Base-by-base conservation (phyloP, 495 filamentous ascomycete species). In the Bathelium albidoporum region DNA sequence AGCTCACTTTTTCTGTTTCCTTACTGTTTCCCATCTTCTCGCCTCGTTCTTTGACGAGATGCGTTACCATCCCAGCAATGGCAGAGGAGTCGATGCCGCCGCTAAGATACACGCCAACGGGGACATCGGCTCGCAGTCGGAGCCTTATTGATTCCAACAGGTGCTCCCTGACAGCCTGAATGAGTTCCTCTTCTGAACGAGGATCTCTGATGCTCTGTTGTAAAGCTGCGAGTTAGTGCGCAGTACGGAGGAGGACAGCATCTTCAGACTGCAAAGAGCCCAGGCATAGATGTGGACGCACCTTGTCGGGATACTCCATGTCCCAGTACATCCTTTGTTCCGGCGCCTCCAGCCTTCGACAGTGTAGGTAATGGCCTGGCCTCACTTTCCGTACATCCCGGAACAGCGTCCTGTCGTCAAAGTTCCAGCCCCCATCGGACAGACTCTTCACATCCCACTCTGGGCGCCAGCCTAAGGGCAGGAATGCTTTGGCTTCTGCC, bases 31-130 rank as follows among this genome's bases (percentile, higher is more conserved):
- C 76, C 7, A 78, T 68, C 36, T 67, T 66, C 7, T 70, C 67
- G 20, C 73, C 74, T 62, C 68, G 64, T 44, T 81, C 69, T 26
- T 75, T 68, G 1, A 78, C 69, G 1, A 82, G 75, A 63, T 81
- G 72, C 1, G 73, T 73, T 26, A 78, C 77, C 68, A 84, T 83
- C 16, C 81, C 80, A 18, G 80, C 81, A 32, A 83, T 69, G 7
- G 75, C 73, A 0, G 79, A 80, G 4, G 77, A 80, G 64, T 82
- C 81, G 32, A 84, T 71, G 1, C 82, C 82, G n/a, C 81, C 81
- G 28, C 73, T 77, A 1, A 83, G 69, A 60, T 79, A 81, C 49
- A 84, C 70, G 1, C 80, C 81, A 7, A 84, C 72, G 7, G 76
- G 75, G 0, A 83, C 81, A 68, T 84, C 81, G 1, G 81, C 80